Conservation (phyloP, 2,329 filamentous ascomycete species). For the Diaporthe destruens region DNA sequence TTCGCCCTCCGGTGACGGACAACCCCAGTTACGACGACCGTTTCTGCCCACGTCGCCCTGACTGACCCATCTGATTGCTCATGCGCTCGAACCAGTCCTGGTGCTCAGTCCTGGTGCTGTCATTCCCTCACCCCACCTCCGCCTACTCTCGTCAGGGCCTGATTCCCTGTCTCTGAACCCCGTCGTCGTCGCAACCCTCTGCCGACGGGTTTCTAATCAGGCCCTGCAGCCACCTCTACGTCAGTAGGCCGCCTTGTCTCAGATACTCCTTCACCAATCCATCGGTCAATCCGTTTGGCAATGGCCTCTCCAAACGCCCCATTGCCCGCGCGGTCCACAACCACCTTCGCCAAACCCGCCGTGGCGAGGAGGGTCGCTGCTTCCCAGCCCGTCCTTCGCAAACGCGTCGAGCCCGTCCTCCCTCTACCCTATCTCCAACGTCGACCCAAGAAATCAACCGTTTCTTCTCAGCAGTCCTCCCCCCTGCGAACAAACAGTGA, state of each 20-base stretch:
- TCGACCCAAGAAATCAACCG: constrained; percentile 35
- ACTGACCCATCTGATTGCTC: constrained; percentile 3
- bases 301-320: constrained; percentile 39
- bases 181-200: constrained; percentile 25
- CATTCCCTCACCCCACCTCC: constrained; percentile 35
- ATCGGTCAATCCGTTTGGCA: constrained; percentile 19
- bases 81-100: constrained; percentile 1
- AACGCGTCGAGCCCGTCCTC: constrained; percentile 39
- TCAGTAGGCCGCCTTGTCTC: constrained; percentile 22
- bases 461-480: constrained; percentile 34
- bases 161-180: constrained; percentile 30
- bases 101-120: constrained; percentile 1
- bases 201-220: constrained; percentile 35
- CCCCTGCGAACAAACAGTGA: constrained; percentile 40
- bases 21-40: constrained; percentile 14
- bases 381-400: constrained; percentile 30
- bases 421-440: constrained; percentile 40
- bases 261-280: constrained; percentile 1
- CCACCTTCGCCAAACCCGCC: constrained; percentile 21
- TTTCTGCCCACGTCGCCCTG: not conserved
- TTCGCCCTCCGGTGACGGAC: constrained; percentile 31
- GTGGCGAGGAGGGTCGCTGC: constrained; percentile 22
- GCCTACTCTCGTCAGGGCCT: constrained; percentile 29
- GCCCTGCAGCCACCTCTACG: constrained; percentile 31
- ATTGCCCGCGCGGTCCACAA: not conserved